Base-by-base conservation (phyloP, 1,139 yeast species). In the Torulaspora pretoriensis region DNA sequence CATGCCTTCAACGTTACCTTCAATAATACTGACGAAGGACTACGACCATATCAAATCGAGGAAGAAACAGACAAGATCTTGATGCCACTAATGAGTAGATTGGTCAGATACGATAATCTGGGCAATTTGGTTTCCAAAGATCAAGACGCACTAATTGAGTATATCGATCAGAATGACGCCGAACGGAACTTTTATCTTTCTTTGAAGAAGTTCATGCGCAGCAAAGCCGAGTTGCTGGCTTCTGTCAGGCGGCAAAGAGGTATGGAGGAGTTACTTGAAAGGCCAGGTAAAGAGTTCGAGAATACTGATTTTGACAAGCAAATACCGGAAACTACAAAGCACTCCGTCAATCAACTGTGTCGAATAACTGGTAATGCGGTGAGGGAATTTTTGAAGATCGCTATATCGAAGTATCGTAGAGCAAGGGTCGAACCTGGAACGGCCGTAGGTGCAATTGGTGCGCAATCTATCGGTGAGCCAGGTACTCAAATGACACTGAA, bases 351-450 rank as follows among this genome's bases (percentile, higher is more conserved):
- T 52, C 97, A 90, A 66, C 69, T 92, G 16, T 70, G 81, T 50
- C 87, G 84, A 60, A 82, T 92, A 40, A 76, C 95, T 1, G 70
- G 74, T 33, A 60, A 65, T 9, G 72, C 84, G 50, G 77, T 92
- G 14, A 66, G 67, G n/a, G 77, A 73, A 50, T 94, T 94, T 68
- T 71, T 94, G 61, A 75, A 77, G 40, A 79, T 84, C 54, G 87
- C 97, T 58, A 73, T 92, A 50, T 73, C 75, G 56, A 94, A 94
- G 68, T 94, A 92, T 60, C 81, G 81, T 45, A 77, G 84, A 55
- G 96, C 99, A 10, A 83, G 83, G 68, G 97, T 94, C 17, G 99
- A 94, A 64, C 98, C 99, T 1, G 99, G 98, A 53, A 92, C 98
- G 7, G 98, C 99, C 2, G 98, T 92, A 40, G 98, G 98, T 54